phyloP scores from a whole-genome alignment of 768 basidiomycete genomes.

The Agrocybe praecox region DNA sequence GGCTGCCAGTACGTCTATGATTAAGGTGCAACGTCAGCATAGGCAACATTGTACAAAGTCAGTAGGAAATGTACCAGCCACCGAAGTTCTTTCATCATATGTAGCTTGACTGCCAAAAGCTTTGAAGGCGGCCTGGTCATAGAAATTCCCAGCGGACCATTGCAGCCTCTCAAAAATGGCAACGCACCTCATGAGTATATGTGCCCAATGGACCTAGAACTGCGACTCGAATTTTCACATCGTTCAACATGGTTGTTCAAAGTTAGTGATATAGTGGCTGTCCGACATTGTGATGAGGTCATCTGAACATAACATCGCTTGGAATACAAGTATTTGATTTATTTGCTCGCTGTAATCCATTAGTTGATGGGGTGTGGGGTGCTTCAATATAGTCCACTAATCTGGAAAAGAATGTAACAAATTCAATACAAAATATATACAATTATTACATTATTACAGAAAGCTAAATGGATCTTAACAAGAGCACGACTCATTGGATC shows the following conservation, averaged over 20 bases:
- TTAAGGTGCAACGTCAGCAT: neutral
- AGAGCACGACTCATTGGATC: no score
- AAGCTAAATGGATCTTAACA: neutral
- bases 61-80: conserved; percentile 28
- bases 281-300: neutral
- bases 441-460: conserved; percentile 10
- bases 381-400: no score
- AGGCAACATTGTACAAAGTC: neutral
- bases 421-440: conserved; percentile 3
- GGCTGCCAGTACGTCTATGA: conserved; percentile 62
- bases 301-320: neutral
- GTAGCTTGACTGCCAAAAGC: conserved; percentile 32
- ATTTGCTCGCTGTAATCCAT: neutral
- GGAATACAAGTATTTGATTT: neutral
- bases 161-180: neutral
- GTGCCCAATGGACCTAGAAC: conserved; percentile 73
- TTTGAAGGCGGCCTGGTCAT: conserved; percentile 39
- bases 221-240: conserved; percentile 37
- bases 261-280: neutral
- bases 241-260: conserved; percentile 10
- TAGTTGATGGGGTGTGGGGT: no score
- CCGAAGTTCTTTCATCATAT: conserved; percentile 37
- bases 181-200: conserved; percentile 59
- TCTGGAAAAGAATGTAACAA: neutral
- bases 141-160: neutral